phyloP scores from a whole-genome alignment of 2,329 filamentous ascomycete genomes.

The Emmonsia crescens region DNA sequence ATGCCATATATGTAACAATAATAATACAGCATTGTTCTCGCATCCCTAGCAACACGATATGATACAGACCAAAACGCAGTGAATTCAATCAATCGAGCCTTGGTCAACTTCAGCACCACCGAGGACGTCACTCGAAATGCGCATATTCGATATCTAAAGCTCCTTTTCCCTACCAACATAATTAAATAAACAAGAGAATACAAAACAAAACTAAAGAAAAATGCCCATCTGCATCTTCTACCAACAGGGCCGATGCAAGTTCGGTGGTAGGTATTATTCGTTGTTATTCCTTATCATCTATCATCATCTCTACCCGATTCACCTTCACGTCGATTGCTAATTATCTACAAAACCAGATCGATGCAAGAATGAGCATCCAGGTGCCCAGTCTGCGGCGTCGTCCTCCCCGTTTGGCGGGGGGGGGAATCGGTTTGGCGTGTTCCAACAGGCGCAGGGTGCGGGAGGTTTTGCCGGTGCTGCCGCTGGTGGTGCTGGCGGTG shows the following conservation, averaged over 20 bases:
- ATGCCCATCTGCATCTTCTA: slow-evolving; percentile 53
- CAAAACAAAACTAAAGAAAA: slow-evolving; percentile 1
- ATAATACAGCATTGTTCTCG: too few species aligned
- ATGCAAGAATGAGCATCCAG: slow-evolving; percentile 51
- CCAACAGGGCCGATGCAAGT: slow-evolving; percentile 53
- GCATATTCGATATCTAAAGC: background rate
- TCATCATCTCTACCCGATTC: background rate
- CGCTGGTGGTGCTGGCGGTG: slow-evolving; percentile 13
- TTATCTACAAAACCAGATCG: slow-evolving; percentile 32
- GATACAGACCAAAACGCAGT: background rate
- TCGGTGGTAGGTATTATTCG: slow-evolving; percentile 49
- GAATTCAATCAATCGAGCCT: too few species aligned
- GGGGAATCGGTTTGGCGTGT: slow-evolving; percentile 50
- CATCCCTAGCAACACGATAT: too few species aligned
- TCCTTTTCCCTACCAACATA: background rate
- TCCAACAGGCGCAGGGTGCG: slow-evolving; percentile 21
- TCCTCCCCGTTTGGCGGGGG: slow-evolving; percentile 22
- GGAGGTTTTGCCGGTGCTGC: background rate
- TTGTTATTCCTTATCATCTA: too few species aligned
- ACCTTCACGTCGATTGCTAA: background rate
- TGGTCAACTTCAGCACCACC: too few species aligned
- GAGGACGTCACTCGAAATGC: background rate
- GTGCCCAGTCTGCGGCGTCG: slow-evolving; percentile 20
- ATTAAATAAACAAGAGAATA: background rate
- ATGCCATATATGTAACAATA: too few species aligned